A percentile compares a stretch with the other conserved stretches of the same genome.
Conservation (phyloP, 495 filamentous ascomycete genomes). For the Mycothermus thermophilus region DNA sequence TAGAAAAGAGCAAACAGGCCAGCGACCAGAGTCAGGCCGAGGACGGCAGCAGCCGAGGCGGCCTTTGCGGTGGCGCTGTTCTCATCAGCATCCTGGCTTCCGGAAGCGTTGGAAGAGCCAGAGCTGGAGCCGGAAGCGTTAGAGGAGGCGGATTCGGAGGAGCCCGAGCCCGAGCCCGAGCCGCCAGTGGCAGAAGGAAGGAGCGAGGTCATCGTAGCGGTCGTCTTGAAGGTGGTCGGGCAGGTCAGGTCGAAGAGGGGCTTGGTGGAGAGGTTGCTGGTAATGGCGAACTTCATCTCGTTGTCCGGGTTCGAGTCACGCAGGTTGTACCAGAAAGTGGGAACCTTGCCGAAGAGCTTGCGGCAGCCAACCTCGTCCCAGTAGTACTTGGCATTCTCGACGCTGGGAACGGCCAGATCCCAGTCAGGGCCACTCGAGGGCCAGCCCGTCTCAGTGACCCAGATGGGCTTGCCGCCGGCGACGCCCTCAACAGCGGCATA, state of each 20-base stretch:
- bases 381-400: conserved; percentile 53
- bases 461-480: conserved; percentile 31
- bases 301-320: conserved; percentile 34
- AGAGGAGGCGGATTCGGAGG: too few relatives aligned
- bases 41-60: conserved; percentile 7
- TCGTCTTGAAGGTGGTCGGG: conserved; percentile 27
- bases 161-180: conserved; percentile 9
- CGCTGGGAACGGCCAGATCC: conserved; percentile 43
- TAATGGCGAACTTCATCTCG: conserved; percentile 31
- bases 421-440: conserved; percentile 28
- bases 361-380: conserved; percentile 60
- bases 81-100: not conserved
- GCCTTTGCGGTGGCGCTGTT: conserved; percentile 7
- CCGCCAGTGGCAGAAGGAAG: conserved; percentile 9
- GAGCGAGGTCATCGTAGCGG: conserved; percentile 1
- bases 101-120: conserved; percentile 5
- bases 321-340: conserved; percentile 50
- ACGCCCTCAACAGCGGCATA: conserved; percentile 19
- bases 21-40: conserved; percentile 11
- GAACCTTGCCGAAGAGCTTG: conserved; percentile 46
- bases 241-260: conserved; percentile 49
- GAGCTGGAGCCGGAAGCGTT: too few relatives aligned
- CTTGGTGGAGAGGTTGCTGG: conserved; percentile 36
- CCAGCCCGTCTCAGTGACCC: conserved; percentile 42
- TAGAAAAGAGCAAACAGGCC: conserved; percentile 16